Base-by-base conservation (phyloP, 768 basidiomycete genomes). In the Psilocybe cubensis region DNA sequence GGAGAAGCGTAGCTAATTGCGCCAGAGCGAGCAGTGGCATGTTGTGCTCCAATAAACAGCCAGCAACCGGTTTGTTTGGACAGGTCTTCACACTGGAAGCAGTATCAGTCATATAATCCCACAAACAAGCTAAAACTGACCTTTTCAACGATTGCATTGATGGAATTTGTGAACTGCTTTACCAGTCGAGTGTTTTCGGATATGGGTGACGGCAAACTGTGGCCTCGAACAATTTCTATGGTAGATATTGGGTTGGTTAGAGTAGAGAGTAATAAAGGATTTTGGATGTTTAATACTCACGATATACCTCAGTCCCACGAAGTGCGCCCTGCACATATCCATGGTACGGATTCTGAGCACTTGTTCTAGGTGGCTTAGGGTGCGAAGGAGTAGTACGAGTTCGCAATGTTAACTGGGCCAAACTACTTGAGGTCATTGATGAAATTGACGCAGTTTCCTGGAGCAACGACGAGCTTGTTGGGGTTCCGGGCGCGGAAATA, bases 1-100 rank as follows among this genome's bases (percentile, higher is more conserved):
- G 52, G 58, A 10, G 62, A 63, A 3, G 58, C 52, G 23, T 60
- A 63, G 38, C 57, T 54, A 14, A 63, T 35, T 9, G 56, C 40
- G 0, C 14, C 44, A 9, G 28, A 24, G 1, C 25, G 3, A 18
- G 58, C 62, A n/a, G 49, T 60, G n/a, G 57, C 38, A 46, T 60
- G 58, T 21, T 63, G 62, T 17, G 62, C 62, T 5, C 55, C 55
- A 4, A 63, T 7, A 24, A 63, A 63, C 6, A 63, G 46, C 55
- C 58, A 63, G 20, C 58, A 57, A 2, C 58, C 58, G 3, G 58
- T 63, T 35, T 53, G 47, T 11, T 33, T 6, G 17, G 62, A 48
- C 3, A 63, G 7, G 6, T 56, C 55, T 25, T 63, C 62, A 27
- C 58, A 57, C 61, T 62, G 29, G 8, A 28, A 4, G 9, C 41